Conservation (phyloP, 805 yeast species). For the Clavispora asparagi region DNA sequence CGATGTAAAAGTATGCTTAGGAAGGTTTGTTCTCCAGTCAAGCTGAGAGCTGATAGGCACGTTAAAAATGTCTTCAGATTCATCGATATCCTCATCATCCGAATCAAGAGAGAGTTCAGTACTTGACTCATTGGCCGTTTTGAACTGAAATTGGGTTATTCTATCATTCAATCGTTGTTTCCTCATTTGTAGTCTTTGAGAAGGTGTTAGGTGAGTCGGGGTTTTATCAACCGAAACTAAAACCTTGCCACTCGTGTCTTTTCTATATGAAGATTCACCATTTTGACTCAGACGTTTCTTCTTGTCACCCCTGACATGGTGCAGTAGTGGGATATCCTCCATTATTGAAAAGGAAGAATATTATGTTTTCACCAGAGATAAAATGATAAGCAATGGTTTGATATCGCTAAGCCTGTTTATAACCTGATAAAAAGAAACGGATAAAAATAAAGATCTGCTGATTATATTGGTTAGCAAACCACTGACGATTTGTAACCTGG, state of each 20-base stretch:
- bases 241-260: neutral
- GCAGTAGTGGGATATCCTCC: neutral
- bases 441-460: neutral
- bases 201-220: constrained; percentile 24
- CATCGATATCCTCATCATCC: constrained; percentile 1
- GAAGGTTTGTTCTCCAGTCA: neutral
- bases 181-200: constrained; percentile 24
- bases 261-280: no score
- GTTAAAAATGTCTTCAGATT: neutral
- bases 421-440: neutral
- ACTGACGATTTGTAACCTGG: neutral
- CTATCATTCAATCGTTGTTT: constrained; percentile 21
- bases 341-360: neutral
- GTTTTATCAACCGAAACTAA: constrained; percentile 17
- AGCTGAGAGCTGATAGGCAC: neutral
- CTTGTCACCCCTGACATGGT: neutral
- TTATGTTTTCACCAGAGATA: neutral
- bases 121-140: neutral
- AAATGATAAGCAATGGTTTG: neutral
- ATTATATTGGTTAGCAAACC: neutral
- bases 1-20: neutral
- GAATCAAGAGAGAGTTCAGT: neutral
- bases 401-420: neutral
- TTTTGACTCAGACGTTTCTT: neutral
- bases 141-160: constrained; percentile 16